Evolutionary conservation across 2,329 filamentous ascomycete species (phyloP).

Genomic region (Hymenoscyphus fraxineus): DNA sequence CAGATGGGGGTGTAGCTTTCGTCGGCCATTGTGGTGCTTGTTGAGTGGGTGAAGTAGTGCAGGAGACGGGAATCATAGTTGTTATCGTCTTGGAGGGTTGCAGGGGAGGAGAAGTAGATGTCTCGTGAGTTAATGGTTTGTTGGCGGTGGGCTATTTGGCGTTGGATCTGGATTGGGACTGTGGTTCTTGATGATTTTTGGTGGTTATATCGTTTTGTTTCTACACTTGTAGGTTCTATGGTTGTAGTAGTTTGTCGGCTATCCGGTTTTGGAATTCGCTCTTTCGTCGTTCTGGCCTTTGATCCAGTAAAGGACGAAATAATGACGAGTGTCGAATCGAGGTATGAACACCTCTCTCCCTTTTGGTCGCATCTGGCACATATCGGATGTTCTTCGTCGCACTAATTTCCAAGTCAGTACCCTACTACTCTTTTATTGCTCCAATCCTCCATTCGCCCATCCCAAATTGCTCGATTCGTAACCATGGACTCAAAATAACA

Average conservation of each 20-base stretch:
- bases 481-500: background rate
- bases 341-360: slow-evolving; percentile 6
- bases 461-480: background rate
- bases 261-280: background rate
- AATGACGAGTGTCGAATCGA: background rate
- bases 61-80: slow-evolving; percentile 15
- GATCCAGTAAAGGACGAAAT: background rate
- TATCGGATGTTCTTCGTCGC: slow-evolving; percentile 3
- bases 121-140: background rate
- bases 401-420: background rate
- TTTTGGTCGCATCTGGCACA: slow-evolving; percentile 2
- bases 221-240: background rate
- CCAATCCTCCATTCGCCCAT: background rate
- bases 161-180: background rate
- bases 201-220: background rate
- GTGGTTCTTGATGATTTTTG: background rate
- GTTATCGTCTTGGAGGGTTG: background rate
- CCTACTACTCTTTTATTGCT: background rate
- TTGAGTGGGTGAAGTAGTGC: slow-evolving; percentile 14
- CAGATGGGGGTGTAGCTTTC: slow-evolving; percentile 7
- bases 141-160: background rate
- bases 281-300: background rate
- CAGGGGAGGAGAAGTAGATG: background rate
- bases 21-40: slow-evolving; percentile 13
- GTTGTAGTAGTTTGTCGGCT: background rate